phyloP scores from a whole-genome alignment of 2,329 filamentous ascomycete species.

The Aspergillus flavus region DNA sequence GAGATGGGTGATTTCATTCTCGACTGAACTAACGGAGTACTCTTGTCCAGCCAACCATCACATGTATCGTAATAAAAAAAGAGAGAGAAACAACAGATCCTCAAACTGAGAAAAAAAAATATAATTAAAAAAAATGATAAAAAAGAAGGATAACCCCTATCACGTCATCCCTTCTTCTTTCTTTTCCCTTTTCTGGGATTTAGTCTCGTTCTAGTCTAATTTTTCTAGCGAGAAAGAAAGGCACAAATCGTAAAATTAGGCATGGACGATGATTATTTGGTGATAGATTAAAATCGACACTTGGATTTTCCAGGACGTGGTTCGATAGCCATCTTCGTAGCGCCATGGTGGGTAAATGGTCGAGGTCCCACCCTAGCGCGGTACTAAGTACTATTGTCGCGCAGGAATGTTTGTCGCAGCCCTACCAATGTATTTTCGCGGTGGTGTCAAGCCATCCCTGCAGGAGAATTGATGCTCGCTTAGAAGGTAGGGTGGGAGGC shows the following conservation, averaged over 20 bases:
- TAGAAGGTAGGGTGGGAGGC: neutral
- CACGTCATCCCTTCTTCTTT: neutral
- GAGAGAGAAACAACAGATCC: neutral
- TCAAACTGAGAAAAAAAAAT: neutral
- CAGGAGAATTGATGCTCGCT: neutral
- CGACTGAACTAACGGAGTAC: neutral
- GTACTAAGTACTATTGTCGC: neutral
- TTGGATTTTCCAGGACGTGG: neutral
- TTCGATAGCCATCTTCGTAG: neutral
- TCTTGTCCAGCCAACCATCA: neutral
- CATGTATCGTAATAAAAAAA: neutral
- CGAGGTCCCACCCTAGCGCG: neutral
- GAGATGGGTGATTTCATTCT: neutral
- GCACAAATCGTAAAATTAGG: neutral
- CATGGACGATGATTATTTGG: neutral
- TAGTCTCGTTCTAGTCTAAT: neutral
- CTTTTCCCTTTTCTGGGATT: neutral
- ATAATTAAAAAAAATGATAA: neutral
- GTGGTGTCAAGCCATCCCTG: neutral
- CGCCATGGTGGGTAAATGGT: neutral
- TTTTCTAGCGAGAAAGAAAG: neutral
- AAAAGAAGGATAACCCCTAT: neutral
- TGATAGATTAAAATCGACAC: neutral
- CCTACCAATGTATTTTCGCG: neutral
- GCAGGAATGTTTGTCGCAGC: constrained; percentile 4